Base-by-base conservation (phyloP, 805 yeast species). In the Priceomyces medius region DNA sequence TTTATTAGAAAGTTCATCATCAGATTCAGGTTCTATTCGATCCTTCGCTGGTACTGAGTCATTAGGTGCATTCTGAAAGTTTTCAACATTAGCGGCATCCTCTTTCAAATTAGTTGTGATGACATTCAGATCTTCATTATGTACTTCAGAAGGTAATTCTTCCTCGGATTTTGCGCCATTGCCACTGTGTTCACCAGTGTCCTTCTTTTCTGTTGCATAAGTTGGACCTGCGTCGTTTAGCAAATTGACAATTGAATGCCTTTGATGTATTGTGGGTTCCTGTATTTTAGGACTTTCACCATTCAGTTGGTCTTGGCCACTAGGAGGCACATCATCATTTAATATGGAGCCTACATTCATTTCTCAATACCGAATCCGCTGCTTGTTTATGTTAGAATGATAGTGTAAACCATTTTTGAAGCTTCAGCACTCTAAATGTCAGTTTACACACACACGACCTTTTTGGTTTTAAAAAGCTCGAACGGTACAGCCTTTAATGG, bases 321-420 rank as follows among this genome's bases (percentile, higher is more conserved):
- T 54, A 13, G 61, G 59, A 2, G 66, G 64, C 20, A 62, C 53
- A 39, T 64, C 69, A 41, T 61, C 57, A 47, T 64, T 66, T 20
- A 66, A 50, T 26, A 64, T 64, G 8, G 71, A 64, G 13, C 71
- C 70, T 28, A 64, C 70, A 52, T 64, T 66, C 71, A 66, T 66
- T 31, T 39, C 17, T 4, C n/a, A 32, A 26, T 26, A 6, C n/a
- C n/a, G n/a, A n/a, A n/a, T n/a, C n/a, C n/a, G n/a, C n/a, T n/a
- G n/a, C n/a, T n/a, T n/a, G n/a, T n/a, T n/a, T n/a, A n/a, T n/a
- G n/a, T n/a, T n/a, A n/a, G n/a, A n/a, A n/a, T n/a, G n/a, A n/a
- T n/a, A n/a, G n/a, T n/a, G n/a, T n/a, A n/a, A n/a, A n/a, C n/a
- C n/a, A n/a, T n/a, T n/a, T n/a, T n/a, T n/a, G n/a, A n/a, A 26